Evolutionary conservation across 1,139 yeast species (phyloP).

Genomic region (Geotrichum aggregatum): DNA sequence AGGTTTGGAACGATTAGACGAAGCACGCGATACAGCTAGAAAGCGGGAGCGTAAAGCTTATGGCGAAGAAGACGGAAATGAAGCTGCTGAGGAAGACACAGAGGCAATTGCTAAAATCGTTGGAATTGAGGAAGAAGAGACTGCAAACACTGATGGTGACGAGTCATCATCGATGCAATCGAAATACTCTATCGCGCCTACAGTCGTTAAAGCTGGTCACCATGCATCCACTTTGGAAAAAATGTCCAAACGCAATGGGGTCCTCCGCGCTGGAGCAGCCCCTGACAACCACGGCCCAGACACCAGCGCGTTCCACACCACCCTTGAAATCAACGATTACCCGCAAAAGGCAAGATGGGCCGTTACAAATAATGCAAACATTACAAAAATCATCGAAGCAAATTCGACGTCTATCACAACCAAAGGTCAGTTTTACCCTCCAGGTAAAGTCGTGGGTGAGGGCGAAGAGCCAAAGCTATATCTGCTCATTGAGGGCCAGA

Average conservation of each 20-base stretch:
- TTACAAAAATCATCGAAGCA: constrained; percentile 62
- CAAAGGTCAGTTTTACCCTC: constrained; percentile 73
- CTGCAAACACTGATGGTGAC: background rate
- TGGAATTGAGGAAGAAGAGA: background rate
- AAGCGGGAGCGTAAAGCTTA: constrained; percentile 47
- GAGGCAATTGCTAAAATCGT: constrained; percentile 20
- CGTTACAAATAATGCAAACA: constrained; percentile 65
- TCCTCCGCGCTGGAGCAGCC: constrained; percentile 47
- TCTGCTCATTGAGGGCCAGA: constrained; percentile 71
- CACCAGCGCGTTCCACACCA: constrained; percentile 61
- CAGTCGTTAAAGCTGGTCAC: constrained; percentile 19
- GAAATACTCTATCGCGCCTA: constrained; percentile 9
- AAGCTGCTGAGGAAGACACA: constrained; percentile 30
- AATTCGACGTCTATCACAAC: constrained; percentile 78
- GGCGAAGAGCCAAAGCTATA: constrained; percentile 71
- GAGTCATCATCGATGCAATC: constrained; percentile 3
- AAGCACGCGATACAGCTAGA: constrained; percentile 56
- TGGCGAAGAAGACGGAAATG: constrained; percentile 33
- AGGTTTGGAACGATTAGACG: constrained; percentile 79
- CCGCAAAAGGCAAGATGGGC: constrained; percentile 84
- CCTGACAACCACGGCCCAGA: constrained; percentile 64
- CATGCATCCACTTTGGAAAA: constrained; percentile 16
- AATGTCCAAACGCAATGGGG: constrained; percentile 13
- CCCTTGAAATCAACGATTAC: constrained; percentile 73
- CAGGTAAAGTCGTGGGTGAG: constrained; percentile 45